Evolutionary conservation across 768 basidiomycete genomes (phyloP).

Genomic region (Suillus paluster): DNA sequence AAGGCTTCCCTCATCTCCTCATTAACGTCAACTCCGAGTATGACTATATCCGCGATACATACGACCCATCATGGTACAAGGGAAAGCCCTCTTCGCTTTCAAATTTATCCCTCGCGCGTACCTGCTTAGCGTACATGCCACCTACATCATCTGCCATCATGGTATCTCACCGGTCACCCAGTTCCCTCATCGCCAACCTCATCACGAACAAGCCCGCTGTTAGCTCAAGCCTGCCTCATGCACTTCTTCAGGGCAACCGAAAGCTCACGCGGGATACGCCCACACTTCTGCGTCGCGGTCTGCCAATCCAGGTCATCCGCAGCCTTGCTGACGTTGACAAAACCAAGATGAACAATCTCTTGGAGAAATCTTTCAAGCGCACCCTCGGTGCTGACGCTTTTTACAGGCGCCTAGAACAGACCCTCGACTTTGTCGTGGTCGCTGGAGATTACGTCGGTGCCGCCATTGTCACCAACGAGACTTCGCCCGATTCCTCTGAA

Average conservation of each 20-base stretch:
- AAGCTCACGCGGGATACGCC: slow-evolving; percentile 90
- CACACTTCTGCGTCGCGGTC: slow-evolving; percentile 87
- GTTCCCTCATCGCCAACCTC: slow-evolving; percentile 93
- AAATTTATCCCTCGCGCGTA: slow-evolving; percentile 83
- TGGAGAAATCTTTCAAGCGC: slow-evolving; percentile 87
- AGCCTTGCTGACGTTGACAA: slow-evolving; percentile 72
- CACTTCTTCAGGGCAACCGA: slow-evolving; percentile 84
- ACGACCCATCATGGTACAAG: slow-evolving; percentile 72
- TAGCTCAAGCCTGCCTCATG: slow-evolving; percentile 93
- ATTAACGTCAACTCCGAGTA: slow-evolving; percentile 93
- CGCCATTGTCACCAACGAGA: slow-evolving; percentile 84
- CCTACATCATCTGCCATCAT: slow-evolving; percentile 91
- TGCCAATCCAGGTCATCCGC: slow-evolving; percentile 84
- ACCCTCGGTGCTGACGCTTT: slow-evolving; percentile 74
- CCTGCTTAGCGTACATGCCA: slow-evolving; percentile 92
- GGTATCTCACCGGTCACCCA: slow-evolving; percentile 96
- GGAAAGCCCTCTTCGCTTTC: slow-evolving; percentile 85
- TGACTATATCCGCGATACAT: slow-evolving; percentile 83
- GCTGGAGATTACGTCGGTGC: slow-evolving; percentile 96
- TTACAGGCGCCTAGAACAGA: slow-evolving; percentile 74
- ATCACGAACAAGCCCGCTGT: slow-evolving; percentile 98
- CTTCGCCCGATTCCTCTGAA: slow-evolving; percentile 34
- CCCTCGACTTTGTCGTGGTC: slow-evolving; percentile 90
- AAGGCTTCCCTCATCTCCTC: slow-evolving; percentile 92
- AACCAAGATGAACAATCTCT: slow-evolving; percentile 72